These are phyloP conservation scores for Fusarium tuaranense DNA, from an alignment of 2,329 filamentous ascomycete genomes.

Conservation along the genomic window DNA sequence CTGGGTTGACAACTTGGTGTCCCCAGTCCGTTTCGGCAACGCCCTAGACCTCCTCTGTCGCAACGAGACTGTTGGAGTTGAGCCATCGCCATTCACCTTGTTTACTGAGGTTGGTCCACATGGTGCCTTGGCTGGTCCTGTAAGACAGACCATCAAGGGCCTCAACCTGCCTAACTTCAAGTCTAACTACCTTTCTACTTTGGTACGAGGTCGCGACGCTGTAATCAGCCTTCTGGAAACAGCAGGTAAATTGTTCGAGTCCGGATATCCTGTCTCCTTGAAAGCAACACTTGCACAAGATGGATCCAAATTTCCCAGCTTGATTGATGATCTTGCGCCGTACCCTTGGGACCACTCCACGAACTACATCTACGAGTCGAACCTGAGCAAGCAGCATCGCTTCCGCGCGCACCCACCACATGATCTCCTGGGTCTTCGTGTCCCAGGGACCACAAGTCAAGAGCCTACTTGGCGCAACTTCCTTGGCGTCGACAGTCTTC, in stretches of 20 bases:
- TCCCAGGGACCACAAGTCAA: conserved; percentile 17
- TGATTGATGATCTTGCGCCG: conserved; percentile 47
- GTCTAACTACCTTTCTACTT: conserved; percentile 19
- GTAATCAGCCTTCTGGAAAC: conserved; percentile 40
- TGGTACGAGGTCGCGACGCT: conserved; percentile 33
- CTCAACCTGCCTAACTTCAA: conserved; percentile 12
- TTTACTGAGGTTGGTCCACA: conserved; percentile 44
- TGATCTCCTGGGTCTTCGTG: conserved; percentile 48
- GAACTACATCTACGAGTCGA: conserved; percentile 49
- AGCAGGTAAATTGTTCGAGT: conserved; percentile 26
- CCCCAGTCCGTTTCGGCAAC: conserved; percentile 43
- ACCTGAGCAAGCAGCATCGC: conserved; percentile 47
- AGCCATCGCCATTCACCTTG: conserved; percentile 9
- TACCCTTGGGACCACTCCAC: conserved; percentile 56
- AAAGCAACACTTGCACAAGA: conserved; percentile 4
- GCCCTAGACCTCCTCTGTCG: conserved; percentile 27
- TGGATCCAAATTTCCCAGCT: background rate
- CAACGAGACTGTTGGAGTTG: background rate
- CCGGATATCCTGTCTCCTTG: conserved; percentile 20
- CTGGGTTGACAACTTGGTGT: conserved; percentile 47
- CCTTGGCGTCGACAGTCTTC: conserved; percentile 35
- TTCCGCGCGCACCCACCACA: conserved; percentile 50
- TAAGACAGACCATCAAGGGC: conserved; percentile 38
- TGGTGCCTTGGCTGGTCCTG: conserved; percentile 38
- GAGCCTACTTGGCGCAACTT: conserved; percentile 40